Conservation (phyloP, 169 alveolate genomes). For the Perkinsus olseni region DNA sequence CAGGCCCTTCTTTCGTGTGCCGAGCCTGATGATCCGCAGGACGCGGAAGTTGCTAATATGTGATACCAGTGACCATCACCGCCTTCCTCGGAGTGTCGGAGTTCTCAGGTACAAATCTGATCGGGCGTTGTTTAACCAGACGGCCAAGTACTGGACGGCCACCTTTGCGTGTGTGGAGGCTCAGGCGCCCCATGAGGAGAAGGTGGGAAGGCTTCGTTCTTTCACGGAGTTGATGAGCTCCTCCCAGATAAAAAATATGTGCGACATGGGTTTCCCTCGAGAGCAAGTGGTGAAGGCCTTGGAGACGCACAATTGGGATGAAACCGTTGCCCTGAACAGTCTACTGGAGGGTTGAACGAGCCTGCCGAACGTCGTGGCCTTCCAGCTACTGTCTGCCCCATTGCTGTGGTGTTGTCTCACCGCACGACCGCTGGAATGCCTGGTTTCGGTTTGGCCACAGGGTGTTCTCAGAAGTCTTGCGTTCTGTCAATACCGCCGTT, state of each 20-base stretch:
- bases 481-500: no score
- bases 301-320: conserved; percentile 67
- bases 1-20: conserved; percentile 68
- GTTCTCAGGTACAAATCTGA: conserved; percentile 38
- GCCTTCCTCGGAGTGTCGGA: neutral
- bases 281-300: conserved; percentile 55
- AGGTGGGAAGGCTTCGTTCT: neutral
- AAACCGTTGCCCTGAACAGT: conserved; percentile 65
- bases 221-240: no score
- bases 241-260: conserved; percentile 38
- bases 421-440: no score
- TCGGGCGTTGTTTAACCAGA: conserved; percentile 45
- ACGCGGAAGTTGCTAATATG: conserved; percentile 79
- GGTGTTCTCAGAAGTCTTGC: no score
- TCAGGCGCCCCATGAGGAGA: neutral
- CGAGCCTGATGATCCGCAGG: conserved; percentile 80
- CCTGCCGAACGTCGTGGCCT: no score
- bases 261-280: conserved; percentile 59
- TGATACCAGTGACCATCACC: neutral
- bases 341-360: conserved; percentile 43
- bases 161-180: neutral
- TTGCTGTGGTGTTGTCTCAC: no score
- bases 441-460: no score
- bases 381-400: no score
- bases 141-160: conserved; percentile 53